A percentile compares a stretch with the other conserved stretches of the same genome.
Evolutionary conservation across 2,329 filamentous ascomycete species (phyloP).

Genomic region (Aspergillus sp.): DNA sequence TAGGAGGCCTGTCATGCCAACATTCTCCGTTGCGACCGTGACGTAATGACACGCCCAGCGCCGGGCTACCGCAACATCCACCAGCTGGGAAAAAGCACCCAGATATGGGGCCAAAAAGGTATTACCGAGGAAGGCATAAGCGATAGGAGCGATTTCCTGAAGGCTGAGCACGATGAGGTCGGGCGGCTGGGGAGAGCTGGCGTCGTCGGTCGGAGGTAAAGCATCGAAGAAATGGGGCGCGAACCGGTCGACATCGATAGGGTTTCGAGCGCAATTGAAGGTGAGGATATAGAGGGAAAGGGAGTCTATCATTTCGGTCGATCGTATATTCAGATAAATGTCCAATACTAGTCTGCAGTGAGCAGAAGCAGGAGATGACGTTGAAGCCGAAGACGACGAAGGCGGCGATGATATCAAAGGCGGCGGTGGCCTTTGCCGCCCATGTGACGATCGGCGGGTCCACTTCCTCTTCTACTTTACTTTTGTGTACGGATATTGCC

Average conservation of each 20-base stretch:
- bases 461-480: not conserved
- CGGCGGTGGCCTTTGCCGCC: not conserved
- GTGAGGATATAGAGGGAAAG: slow-evolving; percentile 77
- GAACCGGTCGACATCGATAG: slow-evolving; percentile 69
- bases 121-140: slow-evolving; percentile 80
- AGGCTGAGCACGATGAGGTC: slow-evolving; percentile 68
- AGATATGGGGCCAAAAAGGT: slow-evolving; percentile 77
- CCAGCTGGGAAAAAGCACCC: slow-evolving; percentile 65
- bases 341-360: no score
- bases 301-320: slow-evolving; percentile 39
- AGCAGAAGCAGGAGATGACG: not conserved
- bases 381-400: not conserved
- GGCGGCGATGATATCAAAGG: not conserved
- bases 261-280: slow-evolving; percentile 79
- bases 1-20: slow-evolving; percentile 88
- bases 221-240: slow-evolving; percentile 66
- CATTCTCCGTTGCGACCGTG: slow-evolving; percentile 68
- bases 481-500: no score
- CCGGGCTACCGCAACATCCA: slow-evolving; percentile 65
- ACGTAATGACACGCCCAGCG: slow-evolving; percentile 58
- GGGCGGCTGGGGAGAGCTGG: slow-evolving; percentile 57
- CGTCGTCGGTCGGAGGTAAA: slow-evolving; percentile 50
- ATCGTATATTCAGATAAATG: not conserved
- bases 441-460: slow-evolving; percentile 7
- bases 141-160: slow-evolving; percentile 85